Evolutionary conservation across 495 filamentous ascomycete genomes (phyloP).

Genomic region (Hypomontagnella submonticulosa): DNA sequence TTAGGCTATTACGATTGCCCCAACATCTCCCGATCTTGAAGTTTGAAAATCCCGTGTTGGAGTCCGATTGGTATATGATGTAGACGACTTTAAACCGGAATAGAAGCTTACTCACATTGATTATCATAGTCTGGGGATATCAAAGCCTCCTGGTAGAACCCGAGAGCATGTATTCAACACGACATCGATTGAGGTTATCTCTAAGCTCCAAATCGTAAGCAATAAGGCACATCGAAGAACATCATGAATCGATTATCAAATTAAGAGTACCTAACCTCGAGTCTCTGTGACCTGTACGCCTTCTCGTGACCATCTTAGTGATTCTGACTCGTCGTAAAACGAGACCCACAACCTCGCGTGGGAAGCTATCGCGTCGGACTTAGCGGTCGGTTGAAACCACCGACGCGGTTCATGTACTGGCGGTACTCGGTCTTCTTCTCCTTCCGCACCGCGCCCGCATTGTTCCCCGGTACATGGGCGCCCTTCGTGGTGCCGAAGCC

Average conservation of each 20-base stretch:
- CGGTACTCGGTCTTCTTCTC: slow-evolving; percentile 96
- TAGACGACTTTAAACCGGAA: too few relatives aligned
- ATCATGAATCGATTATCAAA: slow-evolving; percentile 13
- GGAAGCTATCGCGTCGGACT: slow-evolving; percentile 56
- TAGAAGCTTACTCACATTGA: too few relatives aligned
- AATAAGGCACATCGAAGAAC: background rate
- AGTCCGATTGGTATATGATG: too few relatives aligned
- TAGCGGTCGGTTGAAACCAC: slow-evolving; percentile 94
- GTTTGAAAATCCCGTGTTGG: too few relatives aligned
- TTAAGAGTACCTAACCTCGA: slow-evolving; percentile 23
- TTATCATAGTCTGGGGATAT: too few relatives aligned
- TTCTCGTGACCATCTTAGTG: background rate
- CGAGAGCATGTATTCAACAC: too few relatives aligned
- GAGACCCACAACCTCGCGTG: background rate
- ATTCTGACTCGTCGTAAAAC: background rate
- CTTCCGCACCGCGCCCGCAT: slow-evolving; percentile 84
- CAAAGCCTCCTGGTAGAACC: too few relatives aligned
- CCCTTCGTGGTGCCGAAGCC: slow-evolving; percentile 88
- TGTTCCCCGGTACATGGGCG: slow-evolving; percentile 90
- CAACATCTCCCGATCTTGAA: too few relatives aligned
- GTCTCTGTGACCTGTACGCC: background rate
- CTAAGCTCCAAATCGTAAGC: background rate
- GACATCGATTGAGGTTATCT: too few relatives aligned
- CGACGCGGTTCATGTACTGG: slow-evolving; percentile 99
- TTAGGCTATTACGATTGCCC: too few relatives aligned